Evolutionary conservation across 768 basidiomycete genomes (phyloP).

Genomic region (Psilocybe subaeruginosa): DNA sequence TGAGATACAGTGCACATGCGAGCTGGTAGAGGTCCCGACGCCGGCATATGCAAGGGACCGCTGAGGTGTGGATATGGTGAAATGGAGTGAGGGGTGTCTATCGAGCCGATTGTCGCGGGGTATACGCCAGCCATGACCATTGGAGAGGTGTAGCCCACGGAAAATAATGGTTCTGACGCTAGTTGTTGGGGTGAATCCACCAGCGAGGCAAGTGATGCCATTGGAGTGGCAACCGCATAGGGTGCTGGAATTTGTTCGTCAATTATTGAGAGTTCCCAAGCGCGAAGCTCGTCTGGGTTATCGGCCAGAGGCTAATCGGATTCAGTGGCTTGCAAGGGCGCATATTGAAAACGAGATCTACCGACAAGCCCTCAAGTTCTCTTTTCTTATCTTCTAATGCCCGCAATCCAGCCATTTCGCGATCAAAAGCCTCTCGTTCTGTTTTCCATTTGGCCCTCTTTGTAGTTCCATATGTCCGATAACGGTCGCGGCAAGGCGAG

Average conservation of each 20-base stretch:
- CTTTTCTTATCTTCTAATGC: constrained; percentile 41
- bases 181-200: not conserved
- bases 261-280: constrained; percentile 38
- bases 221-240: not conserved
- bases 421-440: constrained; percentile 44
- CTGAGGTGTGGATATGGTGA: constrained; percentile 14
- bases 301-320: constrained; percentile 35
- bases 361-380: constrained; percentile 36
- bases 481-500: constrained; percentile 47
- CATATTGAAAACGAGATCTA: constrained; percentile 23
- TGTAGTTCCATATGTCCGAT: constrained; percentile 54
- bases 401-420: constrained; percentile 38
- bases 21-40: constrained; percentile 28
- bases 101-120: constrained; percentile 5
- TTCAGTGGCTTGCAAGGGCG: not conserved
- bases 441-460: constrained; percentile 58
- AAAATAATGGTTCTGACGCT: not conserved
- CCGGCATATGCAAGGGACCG: constrained; percentile 2
- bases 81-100: constrained; percentile 8
- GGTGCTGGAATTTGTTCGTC: constrained; percentile 32
- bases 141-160: not conserved
- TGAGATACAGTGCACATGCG: constrained; percentile 64
- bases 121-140: constrained; percentile 8
- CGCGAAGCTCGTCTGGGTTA: constrained; percentile 33
- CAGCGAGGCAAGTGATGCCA: not conserved